Percentiles rank a stretch among this genome's conserved stretches.
phyloP scores from a whole-genome alignment of 2,329 filamentous ascomycete species.

The Chaetomium globosum region DNA sequence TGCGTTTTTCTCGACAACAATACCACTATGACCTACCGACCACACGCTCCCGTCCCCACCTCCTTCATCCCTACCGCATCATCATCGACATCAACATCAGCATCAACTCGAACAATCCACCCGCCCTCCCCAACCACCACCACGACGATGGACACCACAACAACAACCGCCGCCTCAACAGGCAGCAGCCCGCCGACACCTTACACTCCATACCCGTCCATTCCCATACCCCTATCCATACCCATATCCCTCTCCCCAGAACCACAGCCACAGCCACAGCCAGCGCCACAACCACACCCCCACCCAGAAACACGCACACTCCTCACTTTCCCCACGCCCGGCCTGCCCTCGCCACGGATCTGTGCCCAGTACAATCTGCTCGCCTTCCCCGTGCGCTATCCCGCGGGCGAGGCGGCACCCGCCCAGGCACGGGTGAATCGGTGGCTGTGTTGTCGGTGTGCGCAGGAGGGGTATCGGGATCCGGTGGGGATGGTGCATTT shows the following conservation, averaged over 20 bases:
- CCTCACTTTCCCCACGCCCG: conserved; percentile 33
- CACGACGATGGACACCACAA: no score
- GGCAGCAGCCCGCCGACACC: no score
- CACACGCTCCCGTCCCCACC: background rate
- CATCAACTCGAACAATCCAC: background rate
- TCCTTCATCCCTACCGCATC: background rate
- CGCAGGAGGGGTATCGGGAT: conserved; percentile 21
- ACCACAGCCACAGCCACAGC: background rate
- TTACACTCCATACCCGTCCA: no score
- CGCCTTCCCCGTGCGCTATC: conserved; percentile 24
- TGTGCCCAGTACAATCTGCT: conserved; percentile 1
- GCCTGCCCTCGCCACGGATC: conserved; percentile 30
- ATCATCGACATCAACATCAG: background rate
- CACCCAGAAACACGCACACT: conserved; percentile 27
- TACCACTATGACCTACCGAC: conserved; percentile 8
- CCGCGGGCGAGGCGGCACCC: background rate
- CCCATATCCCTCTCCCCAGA: background rate
- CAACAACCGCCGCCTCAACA: no score
- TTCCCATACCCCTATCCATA: background rate
- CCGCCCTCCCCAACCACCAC: no score
- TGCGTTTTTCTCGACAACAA: background rate
- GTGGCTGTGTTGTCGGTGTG: conserved; percentile 36
- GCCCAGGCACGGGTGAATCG: conserved; percentile 30
- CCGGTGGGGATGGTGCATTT: conserved; percentile 32
- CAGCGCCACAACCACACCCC: background rate